Evolutionary conservation across 768 basidiomycete species (phyloP), one percentile per base, ranked within the genome.

Genomic region (Termitomyces sp.): DNA sequence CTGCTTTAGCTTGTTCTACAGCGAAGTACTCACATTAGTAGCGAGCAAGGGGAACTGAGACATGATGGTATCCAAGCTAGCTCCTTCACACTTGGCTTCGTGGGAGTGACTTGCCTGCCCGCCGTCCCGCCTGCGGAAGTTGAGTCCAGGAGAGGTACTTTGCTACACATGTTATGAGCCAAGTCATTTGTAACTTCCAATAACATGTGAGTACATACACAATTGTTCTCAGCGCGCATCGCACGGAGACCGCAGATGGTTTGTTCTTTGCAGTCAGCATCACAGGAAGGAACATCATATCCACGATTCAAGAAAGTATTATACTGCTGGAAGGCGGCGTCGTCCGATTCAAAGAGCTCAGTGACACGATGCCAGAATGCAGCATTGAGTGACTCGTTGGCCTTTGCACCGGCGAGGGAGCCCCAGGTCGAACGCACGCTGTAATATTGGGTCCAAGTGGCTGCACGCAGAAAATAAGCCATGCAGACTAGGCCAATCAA

Each of bases 301-400:
- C 76, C 78, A n/a, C 78, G 67, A 9, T 72, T 74, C 39, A 74
- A 68, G 61, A 76, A 77, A 24, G 68, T 69, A 61, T 77, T 79
- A 69, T 76, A 85, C 34, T 76, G 64, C 42, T 77, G 65, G 60
- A 79, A 80, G 4, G 76, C 73, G 14, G 68, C 67, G 39, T 80
- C 75, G 62, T 84, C 79, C 20, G 66, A 57, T 42, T 69, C 76
- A 58, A 85, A 81, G 0, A 71, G 76, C 55, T 83, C 82, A 0
- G 84, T 85, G 8, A 85, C 72, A 44, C 70, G 69, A 65, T 86
- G 85, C 85, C 84, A 86, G 70, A 86, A 86, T 9, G 76, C 68
- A 2, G 83, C 74, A 26, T 69, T 72, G 13, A 86, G 72, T 1
- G 83, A 65, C 48, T 74, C 68, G 1, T 57, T 69, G 0, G 73